phyloP scores from a whole-genome alignment of 768 basidiomycete genomes.

The Myochromella boudieri region DNA sequence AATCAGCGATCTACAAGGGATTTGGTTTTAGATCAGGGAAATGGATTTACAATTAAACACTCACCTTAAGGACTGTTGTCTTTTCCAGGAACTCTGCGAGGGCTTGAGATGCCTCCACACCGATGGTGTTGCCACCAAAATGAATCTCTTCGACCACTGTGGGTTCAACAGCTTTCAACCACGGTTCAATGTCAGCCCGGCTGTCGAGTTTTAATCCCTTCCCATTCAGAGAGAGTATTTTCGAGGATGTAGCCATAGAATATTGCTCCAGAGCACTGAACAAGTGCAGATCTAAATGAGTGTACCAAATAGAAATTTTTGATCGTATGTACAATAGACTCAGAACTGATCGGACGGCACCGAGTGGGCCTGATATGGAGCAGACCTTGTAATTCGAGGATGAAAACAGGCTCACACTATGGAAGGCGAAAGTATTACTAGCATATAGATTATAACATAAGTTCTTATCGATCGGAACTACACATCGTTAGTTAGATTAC shows the following conservation, averaged over 20 bases:
- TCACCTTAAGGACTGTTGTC: constrained; percentile 69
- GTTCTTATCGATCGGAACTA: too few relatives aligned
- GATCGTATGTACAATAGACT: too few relatives aligned
- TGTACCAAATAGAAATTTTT: too few relatives aligned
- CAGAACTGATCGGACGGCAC: too few relatives aligned
- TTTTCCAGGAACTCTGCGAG: constrained; percentile 77
- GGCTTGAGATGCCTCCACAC: constrained; percentile 84
- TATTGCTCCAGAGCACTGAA: too few relatives aligned
- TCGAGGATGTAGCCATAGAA: constrained; percentile 30
- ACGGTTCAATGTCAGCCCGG: constrained; percentile 71
- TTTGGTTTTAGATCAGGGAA: background rate
- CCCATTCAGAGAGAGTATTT: constrained; percentile 49
- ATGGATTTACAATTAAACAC: constrained; percentile 19
- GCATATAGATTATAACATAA: too few relatives aligned
- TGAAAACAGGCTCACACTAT: too few relatives aligned
- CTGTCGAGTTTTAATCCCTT: constrained; percentile 80
- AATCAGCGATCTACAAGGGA: constrained; percentile 76
- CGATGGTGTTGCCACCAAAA: constrained; percentile 92
- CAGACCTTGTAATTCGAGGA: too few relatives aligned
- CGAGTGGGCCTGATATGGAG: too few relatives aligned
- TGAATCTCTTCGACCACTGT: constrained; percentile 80
- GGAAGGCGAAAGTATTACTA: too few relatives aligned
- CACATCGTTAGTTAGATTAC: too few relatives aligned
- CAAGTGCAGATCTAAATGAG: too few relatives aligned
- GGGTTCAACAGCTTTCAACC: constrained; percentile 65